These are phyloP conservation scores for Spergularia azorica DNA, from an alignment of 179 eudicot genomes.

Conservation along the genomic window DNA sequence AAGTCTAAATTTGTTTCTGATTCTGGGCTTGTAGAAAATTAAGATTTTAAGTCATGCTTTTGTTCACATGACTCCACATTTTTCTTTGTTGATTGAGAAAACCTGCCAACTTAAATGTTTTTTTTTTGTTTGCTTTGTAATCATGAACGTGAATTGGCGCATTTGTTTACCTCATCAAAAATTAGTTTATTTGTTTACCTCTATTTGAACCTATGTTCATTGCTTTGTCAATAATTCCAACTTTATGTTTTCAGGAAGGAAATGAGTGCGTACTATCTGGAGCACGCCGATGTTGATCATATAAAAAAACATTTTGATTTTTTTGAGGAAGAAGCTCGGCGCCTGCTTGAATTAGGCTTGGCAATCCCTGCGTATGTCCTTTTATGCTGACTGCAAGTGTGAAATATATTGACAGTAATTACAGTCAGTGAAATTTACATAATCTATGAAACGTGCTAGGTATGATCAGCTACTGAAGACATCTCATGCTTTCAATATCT, in stretches of 20 bases:
- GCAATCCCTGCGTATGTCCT: slow-evolving; percentile 98
- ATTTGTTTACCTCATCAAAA: not conserved
- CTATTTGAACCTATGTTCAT: slow-evolving; percentile 4
- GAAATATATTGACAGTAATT: not conserved
- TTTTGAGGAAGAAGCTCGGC: slow-evolving; percentile 89
- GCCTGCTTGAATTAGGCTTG: slow-evolving; percentile 79
- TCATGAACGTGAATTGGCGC: not conserved
- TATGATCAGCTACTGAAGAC: slow-evolving; percentile 99
- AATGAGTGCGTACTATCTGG: slow-evolving; percentile 95
- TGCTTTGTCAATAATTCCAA: slow-evolving; percentile 12
- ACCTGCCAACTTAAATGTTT: not conserved
- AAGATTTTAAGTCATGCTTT: not conserved
- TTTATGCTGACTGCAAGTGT: slow-evolving; percentile 22
- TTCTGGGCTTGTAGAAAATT: no score
- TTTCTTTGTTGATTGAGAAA: no score
- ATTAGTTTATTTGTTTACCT: not conserved
- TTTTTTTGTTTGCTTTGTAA: no score
- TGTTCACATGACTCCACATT: not conserved
- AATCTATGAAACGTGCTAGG: slow-evolving; percentile 55
- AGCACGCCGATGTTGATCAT: slow-evolving; percentile 87
- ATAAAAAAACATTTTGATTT: slow-evolving; percentile 80
- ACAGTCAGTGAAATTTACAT: slow-evolving; percentile 34
- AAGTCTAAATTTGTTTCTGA: no score
- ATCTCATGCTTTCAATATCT: slow-evolving; percentile 96
- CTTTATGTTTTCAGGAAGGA: slow-evolving; percentile 67